A percentile compares a stretch with the other conserved stretches of the same genome.
These are phyloP conservation scores for Pseudisothecium myosuroides DNA, from an alignment of 225 moss, liverwort and hornwort species.

Conservation along the genomic window DNA sequence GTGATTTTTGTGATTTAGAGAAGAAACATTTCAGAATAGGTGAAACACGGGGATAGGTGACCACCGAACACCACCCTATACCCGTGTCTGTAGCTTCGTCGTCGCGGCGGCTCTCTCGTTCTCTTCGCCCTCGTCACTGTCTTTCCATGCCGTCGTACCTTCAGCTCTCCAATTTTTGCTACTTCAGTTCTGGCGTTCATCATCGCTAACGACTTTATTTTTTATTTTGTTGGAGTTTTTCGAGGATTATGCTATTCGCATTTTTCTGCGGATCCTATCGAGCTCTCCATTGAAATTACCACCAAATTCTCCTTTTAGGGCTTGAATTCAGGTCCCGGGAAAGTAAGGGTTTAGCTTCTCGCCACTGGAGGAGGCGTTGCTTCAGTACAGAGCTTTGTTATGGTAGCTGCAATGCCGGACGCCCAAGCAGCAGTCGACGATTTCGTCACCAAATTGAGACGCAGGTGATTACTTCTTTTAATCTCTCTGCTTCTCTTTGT, in stretches of 20 bases:
- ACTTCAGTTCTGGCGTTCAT: not conserved
- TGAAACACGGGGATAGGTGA: not conserved
- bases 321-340: not conserved
- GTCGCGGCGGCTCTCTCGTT: not conserved
- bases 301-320: not conserved
- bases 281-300: not conserved
- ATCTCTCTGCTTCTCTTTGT: not conserved
- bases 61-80: not conserved
- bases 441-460: conserved; percentile 83
- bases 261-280: not conserved
- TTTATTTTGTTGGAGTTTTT: not conserved
- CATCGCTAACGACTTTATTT: not conserved
- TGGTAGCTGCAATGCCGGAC: conserved; percentile 93
- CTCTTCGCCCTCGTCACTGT: too few species aligned
- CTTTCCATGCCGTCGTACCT: not conserved
- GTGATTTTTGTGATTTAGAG: not conserved
- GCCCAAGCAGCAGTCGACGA: conserved; percentile 75
- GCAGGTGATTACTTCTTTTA: conserved; percentile 35
- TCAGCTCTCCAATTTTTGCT: not conserved
- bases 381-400: conserved; percentile 7
- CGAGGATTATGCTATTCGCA: not conserved
- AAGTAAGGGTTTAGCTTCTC: not conserved
- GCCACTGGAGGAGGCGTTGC: not conserved
- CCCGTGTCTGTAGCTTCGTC: not conserved
- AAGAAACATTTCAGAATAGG: not conserved